These are phyloP conservation scores for Diaporthe sp. DNA, from an alignment of 2,329 filamentous ascomycete genomes.

Conservation along the genomic window DNA sequence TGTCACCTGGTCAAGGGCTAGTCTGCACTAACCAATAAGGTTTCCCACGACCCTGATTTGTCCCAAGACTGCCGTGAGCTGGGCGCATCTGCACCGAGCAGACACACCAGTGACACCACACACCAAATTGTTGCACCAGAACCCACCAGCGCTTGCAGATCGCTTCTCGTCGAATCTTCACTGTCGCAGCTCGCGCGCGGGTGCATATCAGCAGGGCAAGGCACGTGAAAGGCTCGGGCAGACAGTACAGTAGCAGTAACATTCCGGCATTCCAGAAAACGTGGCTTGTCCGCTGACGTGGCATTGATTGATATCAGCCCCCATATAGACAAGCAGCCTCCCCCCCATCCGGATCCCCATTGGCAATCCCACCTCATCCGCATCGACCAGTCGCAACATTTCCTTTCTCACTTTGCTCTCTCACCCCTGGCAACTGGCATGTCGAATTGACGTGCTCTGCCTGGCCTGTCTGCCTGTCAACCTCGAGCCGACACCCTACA, in stretches of 20 bases:
- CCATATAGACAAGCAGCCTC: slow-evolving; percentile 1
- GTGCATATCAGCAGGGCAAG: too few relatives aligned
- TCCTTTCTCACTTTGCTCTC: neutral
- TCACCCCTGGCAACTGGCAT: neutral
- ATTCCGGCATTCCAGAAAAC: slow-evolving; percentile 13
- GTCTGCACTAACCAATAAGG: neutral
- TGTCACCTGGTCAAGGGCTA: neutral
- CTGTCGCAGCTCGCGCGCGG: slow-evolving; percentile 4
- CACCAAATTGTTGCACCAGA: neutral
- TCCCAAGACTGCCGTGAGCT: neutral
- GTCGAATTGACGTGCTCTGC: slow-evolving; percentile 11
- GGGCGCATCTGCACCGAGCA: neutral
- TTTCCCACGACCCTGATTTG: neutral
- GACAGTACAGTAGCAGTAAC: neutral
- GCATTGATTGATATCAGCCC: slow-evolving; percentile 5
- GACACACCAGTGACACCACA: neutral
- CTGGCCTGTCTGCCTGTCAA: neutral
- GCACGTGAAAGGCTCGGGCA: neutral
- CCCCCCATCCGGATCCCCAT: neutral
- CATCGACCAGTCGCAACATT: slow-evolving; percentile 16
- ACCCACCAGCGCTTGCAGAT: neutral
- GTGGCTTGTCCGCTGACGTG: slow-evolving; percentile 24
- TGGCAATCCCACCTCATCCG: slow-evolving; percentile 1
- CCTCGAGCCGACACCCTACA: neutral
- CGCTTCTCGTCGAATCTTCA: neutral